Evolutionary conservation across 2,329 filamentous ascomycete species (phyloP).

Genomic region (Leptographium wingfieldii): DNA sequence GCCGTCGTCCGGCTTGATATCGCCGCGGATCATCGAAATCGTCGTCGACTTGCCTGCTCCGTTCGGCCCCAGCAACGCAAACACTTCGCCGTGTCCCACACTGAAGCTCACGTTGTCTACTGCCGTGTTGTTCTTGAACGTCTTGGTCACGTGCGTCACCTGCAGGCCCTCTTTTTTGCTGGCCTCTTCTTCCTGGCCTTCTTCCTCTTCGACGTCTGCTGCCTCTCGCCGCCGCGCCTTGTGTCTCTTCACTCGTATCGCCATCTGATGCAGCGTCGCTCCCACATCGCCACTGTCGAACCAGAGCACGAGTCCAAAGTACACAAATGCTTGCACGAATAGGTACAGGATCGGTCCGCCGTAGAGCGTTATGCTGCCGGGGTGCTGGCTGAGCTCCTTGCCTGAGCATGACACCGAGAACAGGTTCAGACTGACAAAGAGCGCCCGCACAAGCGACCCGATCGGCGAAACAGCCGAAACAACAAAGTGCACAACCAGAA

Average conservation of each 20-base stretch:
- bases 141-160: conserved; percentile 70
- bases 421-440: conserved; percentile 70
- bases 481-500: conserved; percentile 62
- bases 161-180: conserved; percentile 50
- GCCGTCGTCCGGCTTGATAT: conserved; percentile 64
- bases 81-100: conserved; percentile 68
- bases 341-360: conserved; percentile 80
- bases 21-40: conserved; percentile 81
- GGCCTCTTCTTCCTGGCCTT: not conserved
- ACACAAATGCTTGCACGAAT: conserved; percentile 55
- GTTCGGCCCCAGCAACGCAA: conserved; percentile 80
- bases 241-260: not conserved
- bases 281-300: conserved; percentile 61
- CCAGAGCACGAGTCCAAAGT: conserved; percentile 66
- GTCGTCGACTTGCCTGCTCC: conserved; percentile 86
- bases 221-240: conserved; percentile 12
- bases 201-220: conserved; percentile 7
- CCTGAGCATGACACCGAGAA: conserved; percentile 69
- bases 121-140: conserved; percentile 61
- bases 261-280: conserved; percentile 26
- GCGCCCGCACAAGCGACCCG: conserved; percentile 57
- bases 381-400: conserved; percentile 49
- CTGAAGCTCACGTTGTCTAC: conserved; percentile 85
- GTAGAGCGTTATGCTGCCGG: conserved; percentile 59
- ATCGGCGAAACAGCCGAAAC: conserved; percentile 65